Evolutionary conservation across 495 filamentous ascomycete genomes (phyloP), one percentile per base, ranked within the genome.

Genomic region (Aspergillus campestris): DNA sequence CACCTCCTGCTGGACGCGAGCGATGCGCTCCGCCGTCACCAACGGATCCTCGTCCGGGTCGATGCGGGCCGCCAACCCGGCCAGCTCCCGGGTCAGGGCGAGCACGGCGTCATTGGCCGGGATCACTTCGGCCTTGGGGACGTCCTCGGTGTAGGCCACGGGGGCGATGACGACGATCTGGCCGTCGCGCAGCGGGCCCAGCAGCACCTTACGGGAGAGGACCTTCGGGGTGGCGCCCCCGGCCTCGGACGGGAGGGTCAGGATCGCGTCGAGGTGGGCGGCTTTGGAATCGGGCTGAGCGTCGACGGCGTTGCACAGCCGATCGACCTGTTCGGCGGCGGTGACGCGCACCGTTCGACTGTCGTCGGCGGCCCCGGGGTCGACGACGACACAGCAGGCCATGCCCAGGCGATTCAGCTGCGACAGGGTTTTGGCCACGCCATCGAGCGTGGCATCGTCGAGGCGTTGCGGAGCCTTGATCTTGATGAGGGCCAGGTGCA

Each of bases 401-500:
- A 97, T 72, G 11, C 94, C 92, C 24, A 99, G 71, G 38, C 81
- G 78, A 24, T 77, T 74, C 6, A 99, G 79, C 57, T 94, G 90
- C 8, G 81, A 80, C 13, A 99, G 62, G 0, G 94, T 97, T 50
- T 80, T 81, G 0, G 83, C 88, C 40, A 96, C 78, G 0, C 89
- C 92, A 40, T 79, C 56, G 2, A 97, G 55, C 0, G 77, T 83
- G 6, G 66, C 60, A 43, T 89, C 77, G 55, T 83, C 73, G 40
- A 92, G 72, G 1, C 61, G 59, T 55, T 92, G 81, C 4, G 86
- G 84, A 18, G 74, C 75, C 33, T 83, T 78, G 36, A 97, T 73
- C 59, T 94, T 95, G 42, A 99, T 81, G 46, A 99, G 60, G 8
- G 92, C 89, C 30, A 94, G 67, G 61, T 96, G 89, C 15, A 90